Percentiles rank a stretch among this genome's conserved stretches.
phyloP scores from a whole-genome alignment of 352 stramenopile genomes.

The Phytophthora niederhauseri region DNA sequence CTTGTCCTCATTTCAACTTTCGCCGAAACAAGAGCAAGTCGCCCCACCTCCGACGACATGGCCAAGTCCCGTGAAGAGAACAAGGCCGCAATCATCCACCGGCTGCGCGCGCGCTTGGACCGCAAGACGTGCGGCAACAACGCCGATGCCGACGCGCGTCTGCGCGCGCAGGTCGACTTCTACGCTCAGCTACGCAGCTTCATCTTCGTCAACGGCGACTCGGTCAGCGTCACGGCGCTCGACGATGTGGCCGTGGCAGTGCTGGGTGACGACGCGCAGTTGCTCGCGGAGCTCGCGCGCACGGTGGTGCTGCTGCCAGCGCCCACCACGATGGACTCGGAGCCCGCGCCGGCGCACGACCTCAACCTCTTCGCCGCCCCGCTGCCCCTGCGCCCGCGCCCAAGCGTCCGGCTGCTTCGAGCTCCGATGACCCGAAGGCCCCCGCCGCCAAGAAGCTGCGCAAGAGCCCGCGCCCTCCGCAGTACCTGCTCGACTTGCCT shows the following conservation, averaged over 20 bases:
- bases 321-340: neutral
- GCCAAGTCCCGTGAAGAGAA: neutral
- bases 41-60: neutral
- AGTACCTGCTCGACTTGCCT: no score
- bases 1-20: no score
- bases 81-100: neutral
- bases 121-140: neutral
- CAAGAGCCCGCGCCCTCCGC: no score
- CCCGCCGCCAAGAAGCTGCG: neutral
- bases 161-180: neutral
- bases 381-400: no score
- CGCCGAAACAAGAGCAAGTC: no score
- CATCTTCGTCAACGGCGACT: neutral
- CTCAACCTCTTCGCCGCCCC: neutral
- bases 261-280: neutral
- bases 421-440: no score
- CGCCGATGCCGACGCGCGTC: neutral
- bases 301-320: neutral
- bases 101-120: neutral
- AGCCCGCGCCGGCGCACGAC: neutral
- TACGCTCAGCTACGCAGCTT: neutral
- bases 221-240: neutral
- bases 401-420: no score
- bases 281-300: neutral
- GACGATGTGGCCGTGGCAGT: neutral